A percentile compares a stretch with the other conserved stretches of the same genome.
These are phyloP conservation scores for Sicyos baderoa DNA, from an alignment of 306 rosid genomes.

Conservation along the genomic window DNA sequence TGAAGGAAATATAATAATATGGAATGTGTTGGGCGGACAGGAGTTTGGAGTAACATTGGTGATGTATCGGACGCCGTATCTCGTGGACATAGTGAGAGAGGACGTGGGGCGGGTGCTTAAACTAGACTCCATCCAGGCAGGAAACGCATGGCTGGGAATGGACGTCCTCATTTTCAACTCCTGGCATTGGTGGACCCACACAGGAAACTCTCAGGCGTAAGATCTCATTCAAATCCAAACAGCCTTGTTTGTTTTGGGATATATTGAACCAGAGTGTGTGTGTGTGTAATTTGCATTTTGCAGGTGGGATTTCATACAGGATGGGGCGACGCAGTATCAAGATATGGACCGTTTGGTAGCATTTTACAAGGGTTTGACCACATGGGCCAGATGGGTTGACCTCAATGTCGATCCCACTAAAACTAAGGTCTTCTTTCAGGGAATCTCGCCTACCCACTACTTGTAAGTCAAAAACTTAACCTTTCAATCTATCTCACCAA, in stretches of 20 bases:
- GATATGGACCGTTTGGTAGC: constrained; percentile 82
- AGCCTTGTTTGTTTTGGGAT: too few relatives aligned
- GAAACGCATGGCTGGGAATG: constrained; percentile 73
- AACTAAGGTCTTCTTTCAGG: constrained; percentile 83
- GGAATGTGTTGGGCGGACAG: too few relatives aligned
- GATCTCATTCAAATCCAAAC: neutral
- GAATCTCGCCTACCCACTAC: constrained; percentile 93
- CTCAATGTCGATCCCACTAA: constrained; percentile 56
- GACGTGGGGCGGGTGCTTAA: constrained; percentile 57
- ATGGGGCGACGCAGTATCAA: constrained; percentile 42
- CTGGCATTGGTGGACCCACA: constrained; percentile 99
- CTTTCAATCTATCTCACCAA: neutral
- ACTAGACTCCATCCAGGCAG: constrained; percentile 57
- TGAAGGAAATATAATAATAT: too few relatives aligned
- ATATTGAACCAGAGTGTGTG: too few relatives aligned
- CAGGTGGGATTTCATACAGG: constrained; percentile 81
- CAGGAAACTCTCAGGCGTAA: constrained; percentile 71
- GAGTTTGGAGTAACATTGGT: constrained; percentile 59
- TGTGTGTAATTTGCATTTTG: constrained; percentile 16
- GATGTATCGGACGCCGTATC: constrained; percentile 67
- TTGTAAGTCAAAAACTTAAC: constrained; percentile 39
- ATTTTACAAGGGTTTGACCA: constrained; percentile 54
- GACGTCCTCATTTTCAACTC: constrained; percentile 82
- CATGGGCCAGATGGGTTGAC: constrained; percentile 94
- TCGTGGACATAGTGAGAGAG: constrained; percentile 64